Base-by-base conservation (phyloP, 768 basidiomycete genomes). In the Pisolithus microcarpus region DNA sequence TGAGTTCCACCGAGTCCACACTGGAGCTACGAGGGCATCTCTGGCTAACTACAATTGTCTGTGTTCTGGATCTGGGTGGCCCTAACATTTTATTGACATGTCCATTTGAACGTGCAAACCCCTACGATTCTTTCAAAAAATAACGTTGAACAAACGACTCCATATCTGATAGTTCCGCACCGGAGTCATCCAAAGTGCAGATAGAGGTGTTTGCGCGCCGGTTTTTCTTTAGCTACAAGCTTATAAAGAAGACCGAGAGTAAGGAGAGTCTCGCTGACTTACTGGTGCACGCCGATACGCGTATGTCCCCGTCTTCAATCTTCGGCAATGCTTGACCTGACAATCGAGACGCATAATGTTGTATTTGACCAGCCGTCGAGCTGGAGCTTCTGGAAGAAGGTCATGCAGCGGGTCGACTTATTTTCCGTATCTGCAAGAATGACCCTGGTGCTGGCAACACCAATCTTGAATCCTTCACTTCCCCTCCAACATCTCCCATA, bases 221-320 rank as follows among this genome's bases (percentile, higher is more conserved):
- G 3, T 66, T 68, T 30, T 66, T 66, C 48, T 66, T 65, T 13
- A 66, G 42, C 46, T 66, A 65, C 56, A 66, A 68, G 34, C 7
- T 66, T 53, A 65, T 66, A 52, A 66, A 66, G 52, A 68, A 63
- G 55, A 66, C 65, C 30, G 65, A 66, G 52, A 68, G 57, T 38
- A 68, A 59, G 40, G 65, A 66, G 52, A 66, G 61, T 30, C 50
- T 66, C 1, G 65, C 60, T 1, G 65, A 66, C 47, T 48, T 66
- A 10, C 65, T 66, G n/a, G 66, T 66, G 24, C 65, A 68, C 23
- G 46, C 57, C 1, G 66, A 61, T 34, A 54, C 61, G 26, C 62
- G 65, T 68, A 15, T n/a, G 65, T 57, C n/a, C 18, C 5, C 18
- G 38, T 39, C 18, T 11, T 15, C n/a, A 10, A 40, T 39, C 18